Conservation (phyloP, 257 asterid genomes). For the Craterostigma plantagineum region DNA sequence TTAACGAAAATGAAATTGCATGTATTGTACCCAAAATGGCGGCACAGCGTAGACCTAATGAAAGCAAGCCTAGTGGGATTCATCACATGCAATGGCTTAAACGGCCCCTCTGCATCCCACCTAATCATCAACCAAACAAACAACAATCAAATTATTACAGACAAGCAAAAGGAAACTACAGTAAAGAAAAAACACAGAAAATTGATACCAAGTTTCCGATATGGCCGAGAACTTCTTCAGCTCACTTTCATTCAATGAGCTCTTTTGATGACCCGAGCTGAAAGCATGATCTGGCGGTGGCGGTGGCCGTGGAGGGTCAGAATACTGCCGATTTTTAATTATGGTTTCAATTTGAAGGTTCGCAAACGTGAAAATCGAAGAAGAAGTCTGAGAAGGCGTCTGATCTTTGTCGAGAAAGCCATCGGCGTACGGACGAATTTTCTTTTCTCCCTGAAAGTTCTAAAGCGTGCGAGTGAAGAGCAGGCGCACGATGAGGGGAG, state of each 20-base stretch:
- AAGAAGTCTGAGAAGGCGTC: no score
- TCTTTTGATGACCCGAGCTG: slow-evolving; percentile 9
- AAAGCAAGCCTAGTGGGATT: slow-evolving; percentile 95
- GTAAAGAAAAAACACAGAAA: not conserved
- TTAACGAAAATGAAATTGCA: no score
- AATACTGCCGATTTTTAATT: no score
- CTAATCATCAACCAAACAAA: slow-evolving; percentile 14
- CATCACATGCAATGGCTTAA: slow-evolving; percentile 76
- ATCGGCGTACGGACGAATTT: no score
- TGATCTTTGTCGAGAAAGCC: no score
- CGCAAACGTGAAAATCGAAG: no score
- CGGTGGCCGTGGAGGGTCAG: no score
- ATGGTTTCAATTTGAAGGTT: no score
- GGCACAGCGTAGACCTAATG: slow-evolving; percentile 77
- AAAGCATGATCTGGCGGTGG: no score
- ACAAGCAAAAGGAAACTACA: not conserved
- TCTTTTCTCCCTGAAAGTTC: no score
- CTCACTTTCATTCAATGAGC: slow-evolving; percentile 60
- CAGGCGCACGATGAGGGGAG: no score
- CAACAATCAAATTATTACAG: not conserved
- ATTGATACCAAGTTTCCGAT: slow-evolving; percentile 54
- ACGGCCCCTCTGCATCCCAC: slow-evolving; percentile 99
- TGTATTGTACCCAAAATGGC: slow-evolving; percentile 70
- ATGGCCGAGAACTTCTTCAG: slow-evolving; percentile 54
- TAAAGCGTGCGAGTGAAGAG: no score